A percentile compares a stretch with the other conserved stretches of the same genome.
Evolutionary conservation across 2,329 filamentous ascomycete genomes (phyloP).

Genomic region (Xylogone sp.): DNA sequence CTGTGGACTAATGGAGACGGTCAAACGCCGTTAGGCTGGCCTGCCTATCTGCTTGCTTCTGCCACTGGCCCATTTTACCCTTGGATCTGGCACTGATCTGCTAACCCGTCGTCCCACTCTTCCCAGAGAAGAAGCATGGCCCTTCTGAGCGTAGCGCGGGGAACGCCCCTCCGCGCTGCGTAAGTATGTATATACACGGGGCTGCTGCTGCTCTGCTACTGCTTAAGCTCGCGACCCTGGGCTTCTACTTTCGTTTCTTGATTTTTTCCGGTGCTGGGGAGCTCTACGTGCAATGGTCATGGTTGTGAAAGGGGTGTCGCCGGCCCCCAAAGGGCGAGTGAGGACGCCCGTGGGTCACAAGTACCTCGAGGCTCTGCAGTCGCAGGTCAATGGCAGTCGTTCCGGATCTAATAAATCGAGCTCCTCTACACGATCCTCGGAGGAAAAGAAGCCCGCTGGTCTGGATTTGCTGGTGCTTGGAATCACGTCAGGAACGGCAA

Average conservation of each 20-base stretch:
- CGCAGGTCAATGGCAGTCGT: constrained; percentile 16
- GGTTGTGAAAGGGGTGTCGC: constrained; percentile 18
- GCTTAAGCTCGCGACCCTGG: background rate
- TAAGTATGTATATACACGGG: background rate
- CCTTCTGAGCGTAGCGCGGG: background rate
- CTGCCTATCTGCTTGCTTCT: background rate
- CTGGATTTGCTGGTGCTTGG: constrained; percentile 26
- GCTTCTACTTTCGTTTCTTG: background rate
- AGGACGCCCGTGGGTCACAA: constrained; percentile 25
- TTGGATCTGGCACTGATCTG: background rate
- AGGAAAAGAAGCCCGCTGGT: constrained; percentile 15
- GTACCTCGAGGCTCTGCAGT: constrained; percentile 27
- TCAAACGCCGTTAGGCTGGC: background rate
- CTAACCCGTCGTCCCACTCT: background rate
- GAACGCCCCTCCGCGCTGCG: background rate
- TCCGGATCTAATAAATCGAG: constrained; percentile 15
- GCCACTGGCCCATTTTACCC: background rate
- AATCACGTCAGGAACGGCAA: constrained; percentile 26
- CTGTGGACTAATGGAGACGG: background rate
- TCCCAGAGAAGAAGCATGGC: background rate
- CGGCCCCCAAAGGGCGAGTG: constrained; percentile 24
- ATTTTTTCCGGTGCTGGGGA: background rate
- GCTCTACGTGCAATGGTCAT: constrained; percentile 15
- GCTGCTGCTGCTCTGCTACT: background rate
- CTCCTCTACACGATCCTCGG: constrained; percentile 15